Percentiles rank a stretch among this genome's conserved stretches.
phyloP scores from a whole-genome alignment of 2,329 filamentous ascomycete genomes.

The Mycosphaerella sp. region DNA sequence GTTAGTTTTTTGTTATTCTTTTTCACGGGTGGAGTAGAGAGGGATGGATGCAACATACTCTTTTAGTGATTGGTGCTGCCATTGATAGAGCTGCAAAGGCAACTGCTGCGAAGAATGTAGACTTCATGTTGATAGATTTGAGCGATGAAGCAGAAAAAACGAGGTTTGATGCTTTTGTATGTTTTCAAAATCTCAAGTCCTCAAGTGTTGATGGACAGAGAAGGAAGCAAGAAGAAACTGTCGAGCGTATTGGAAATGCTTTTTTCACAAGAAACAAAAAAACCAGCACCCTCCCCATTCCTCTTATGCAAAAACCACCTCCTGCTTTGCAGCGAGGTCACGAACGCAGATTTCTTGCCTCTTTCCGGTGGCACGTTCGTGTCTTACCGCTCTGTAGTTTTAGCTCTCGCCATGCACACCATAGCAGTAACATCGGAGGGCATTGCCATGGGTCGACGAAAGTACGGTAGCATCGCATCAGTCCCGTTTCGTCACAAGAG shows the following conservation, averaged over 20 bases:
- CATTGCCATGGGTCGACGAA: neutral
- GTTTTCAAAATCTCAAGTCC: neutral
- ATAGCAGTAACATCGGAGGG: neutral
- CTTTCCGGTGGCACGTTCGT: slow-evolving; percentile 2
- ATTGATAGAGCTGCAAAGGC: slow-evolving; percentile 9
- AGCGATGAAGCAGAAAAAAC: neutral
- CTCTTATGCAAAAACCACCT: neutral
- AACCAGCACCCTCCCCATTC: neutral
- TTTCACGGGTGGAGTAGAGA: neutral
- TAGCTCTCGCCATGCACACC: slow-evolving; percentile 4
- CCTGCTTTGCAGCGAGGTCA: neutral
- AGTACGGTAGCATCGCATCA: slow-evolving; percentile 1
- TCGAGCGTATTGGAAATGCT: neutral
- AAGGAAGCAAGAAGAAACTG: no score
- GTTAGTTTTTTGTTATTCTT: neutral
- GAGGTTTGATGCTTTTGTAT: neutral
- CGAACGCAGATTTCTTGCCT: no score
- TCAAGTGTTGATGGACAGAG: neutral
- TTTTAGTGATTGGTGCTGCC: slow-evolving; percentile 10
- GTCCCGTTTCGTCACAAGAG: neutral
- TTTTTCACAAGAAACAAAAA: neutral
- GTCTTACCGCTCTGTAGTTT: neutral
- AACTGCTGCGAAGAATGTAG: slow-evolving; percentile 8
- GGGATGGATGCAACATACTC: neutral
- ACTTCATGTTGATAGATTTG: slow-evolving; percentile 11